A percentile compares a stretch with the other conserved stretches of the same genome.
These are phyloP conservation scores for Calocybe cyanea DNA, from an alignment of 768 basidiomycete species.

Conservation along the genomic window DNA sequence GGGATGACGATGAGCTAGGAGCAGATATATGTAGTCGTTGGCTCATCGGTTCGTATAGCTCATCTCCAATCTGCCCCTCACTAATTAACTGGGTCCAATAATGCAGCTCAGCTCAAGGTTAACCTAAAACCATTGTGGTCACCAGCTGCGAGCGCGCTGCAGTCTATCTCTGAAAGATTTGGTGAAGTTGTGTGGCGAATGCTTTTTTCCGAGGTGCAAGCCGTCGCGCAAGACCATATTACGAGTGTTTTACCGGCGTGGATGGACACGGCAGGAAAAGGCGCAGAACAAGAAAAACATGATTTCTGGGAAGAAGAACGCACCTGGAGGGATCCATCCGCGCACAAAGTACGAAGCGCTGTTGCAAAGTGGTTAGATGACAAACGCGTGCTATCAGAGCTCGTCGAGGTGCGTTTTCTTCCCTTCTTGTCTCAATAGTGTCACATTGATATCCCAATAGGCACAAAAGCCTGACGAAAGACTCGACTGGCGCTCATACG, in stretches of 20 bases:
- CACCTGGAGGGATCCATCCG: conserved; percentile 75
- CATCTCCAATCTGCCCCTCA: not conserved
- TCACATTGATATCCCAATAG: conserved; percentile 18
- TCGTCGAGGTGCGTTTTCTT: conserved; percentile 28
- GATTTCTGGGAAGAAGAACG: conserved; percentile 66
- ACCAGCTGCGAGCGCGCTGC: conserved; percentile 69
- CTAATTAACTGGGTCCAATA: not conserved
- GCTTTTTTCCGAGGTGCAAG: conserved; percentile 40
- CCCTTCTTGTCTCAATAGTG: not conserved
- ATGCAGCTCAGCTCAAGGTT: conserved; percentile 83
- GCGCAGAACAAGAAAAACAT: conserved; percentile 20
- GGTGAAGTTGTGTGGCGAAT: conserved; percentile 71
- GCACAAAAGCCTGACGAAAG: conserved; percentile 39
- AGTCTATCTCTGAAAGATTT: conserved; percentile 48
- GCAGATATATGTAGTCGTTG: conserved; percentile 68
- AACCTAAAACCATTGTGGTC: conserved; percentile 90
- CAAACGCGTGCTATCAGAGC: conserved; percentile 21
- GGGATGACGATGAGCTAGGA: conserved; percentile 48
- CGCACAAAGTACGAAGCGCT: conserved; percentile 52
- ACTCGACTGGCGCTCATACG: conserved; percentile 74
- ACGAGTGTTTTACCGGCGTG: conserved; percentile 2
- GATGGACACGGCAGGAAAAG: conserved; percentile 10
- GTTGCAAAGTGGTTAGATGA: conserved; percentile 47
- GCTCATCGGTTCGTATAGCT: conserved; percentile 56
- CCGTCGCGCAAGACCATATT: conserved; percentile 17